Evolutionary conservation across 805 yeast genomes (phyloP).

Genomic region (Lachancea dasiensis): DNA sequence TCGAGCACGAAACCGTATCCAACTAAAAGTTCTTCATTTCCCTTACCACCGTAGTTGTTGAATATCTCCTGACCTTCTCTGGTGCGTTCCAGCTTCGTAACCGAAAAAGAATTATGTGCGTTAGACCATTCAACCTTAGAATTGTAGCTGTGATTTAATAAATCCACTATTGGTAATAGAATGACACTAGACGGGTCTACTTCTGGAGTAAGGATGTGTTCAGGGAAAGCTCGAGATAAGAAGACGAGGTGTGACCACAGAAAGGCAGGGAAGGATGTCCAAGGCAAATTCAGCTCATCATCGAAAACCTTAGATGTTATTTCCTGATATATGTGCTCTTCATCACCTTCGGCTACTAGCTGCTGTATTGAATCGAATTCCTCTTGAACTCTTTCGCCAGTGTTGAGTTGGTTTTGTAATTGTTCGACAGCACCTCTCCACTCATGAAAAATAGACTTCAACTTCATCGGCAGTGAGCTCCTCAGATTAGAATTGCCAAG

Average conservation of each 20-base stretch:
- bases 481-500: constrained; percentile 64
- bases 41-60: constrained; percentile 87
- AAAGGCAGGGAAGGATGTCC: constrained; percentile 64
- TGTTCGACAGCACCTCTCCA: constrained; percentile 38
- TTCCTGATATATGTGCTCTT: constrained; percentile 16
- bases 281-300: constrained; percentile 20
- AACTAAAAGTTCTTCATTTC: constrained; percentile 76
- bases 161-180: constrained; percentile 71
- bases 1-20: constrained; percentile 55
- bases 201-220: constrained; percentile 34
- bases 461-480: constrained; percentile 45
- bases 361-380: constrained; percentile 6
- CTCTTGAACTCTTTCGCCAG: constrained; percentile 13
- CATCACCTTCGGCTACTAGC: constrained; percentile 12
- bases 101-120: constrained; percentile 45
- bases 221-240: constrained; percentile 79
- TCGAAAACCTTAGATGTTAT: constrained; percentile 8
- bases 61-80: constrained; percentile 45
- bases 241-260: constrained; percentile 70
- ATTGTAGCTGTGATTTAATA: constrained; percentile 64
- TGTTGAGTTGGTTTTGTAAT: background rate
- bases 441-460: constrained; percentile 48
- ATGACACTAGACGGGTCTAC: constrained; percentile 46
- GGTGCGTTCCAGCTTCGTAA: constrained; percentile 11
- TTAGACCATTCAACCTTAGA: constrained; percentile 64